Evolutionary conservation across 768 basidiomycete genomes (phyloP).

Genomic region (Collybiopsis confluens): DNA sequence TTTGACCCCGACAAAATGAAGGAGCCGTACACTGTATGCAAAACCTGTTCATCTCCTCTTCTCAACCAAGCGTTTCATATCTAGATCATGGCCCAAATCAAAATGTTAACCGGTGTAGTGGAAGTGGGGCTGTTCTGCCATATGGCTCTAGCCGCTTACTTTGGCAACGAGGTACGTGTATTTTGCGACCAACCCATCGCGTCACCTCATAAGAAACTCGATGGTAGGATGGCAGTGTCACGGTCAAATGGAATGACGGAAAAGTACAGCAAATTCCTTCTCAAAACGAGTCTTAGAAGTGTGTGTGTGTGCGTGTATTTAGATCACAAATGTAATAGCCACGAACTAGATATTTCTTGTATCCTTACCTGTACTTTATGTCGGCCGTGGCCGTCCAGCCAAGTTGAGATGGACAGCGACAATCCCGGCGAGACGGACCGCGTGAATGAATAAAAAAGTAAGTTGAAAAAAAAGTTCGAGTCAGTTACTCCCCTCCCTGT

Average conservation of each 20-base stretch:
- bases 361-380: too few relatives aligned
- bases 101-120: constrained; percentile 96
- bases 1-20: constrained; percentile 68
- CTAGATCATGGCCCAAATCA: constrained; percentile 76
- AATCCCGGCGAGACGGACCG: too few relatives aligned
- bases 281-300: too few relatives aligned
- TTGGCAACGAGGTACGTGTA: constrained; percentile 70
- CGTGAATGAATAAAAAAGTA: too few relatives aligned
- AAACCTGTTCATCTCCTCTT: not conserved
- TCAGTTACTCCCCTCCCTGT: not conserved
- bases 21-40: constrained; percentile 56
- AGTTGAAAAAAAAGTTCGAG: not conserved
- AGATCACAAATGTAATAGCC: too few relatives aligned
- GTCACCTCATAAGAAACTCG: not conserved
- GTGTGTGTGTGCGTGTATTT: too few relatives aligned
- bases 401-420: too few relatives aligned
- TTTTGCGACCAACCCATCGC: not conserved
- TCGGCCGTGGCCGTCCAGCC: too few relatives aligned
- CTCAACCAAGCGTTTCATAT: not conserved
- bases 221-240: constrained; percentile 66
- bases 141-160: constrained; percentile 95
- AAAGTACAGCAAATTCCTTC: constrained; percentile 28
- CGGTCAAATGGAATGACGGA: constrained; percentile 54
- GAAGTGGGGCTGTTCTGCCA: constrained; percentile 97
- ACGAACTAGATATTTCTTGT: too few relatives aligned